A percentile compares a stretch with the other conserved stretches of the same genome.
phyloP scores from a whole-genome alignment of 2,329 filamentous ascomycete genomes.

The Clarireedia monteithiana region DNA sequence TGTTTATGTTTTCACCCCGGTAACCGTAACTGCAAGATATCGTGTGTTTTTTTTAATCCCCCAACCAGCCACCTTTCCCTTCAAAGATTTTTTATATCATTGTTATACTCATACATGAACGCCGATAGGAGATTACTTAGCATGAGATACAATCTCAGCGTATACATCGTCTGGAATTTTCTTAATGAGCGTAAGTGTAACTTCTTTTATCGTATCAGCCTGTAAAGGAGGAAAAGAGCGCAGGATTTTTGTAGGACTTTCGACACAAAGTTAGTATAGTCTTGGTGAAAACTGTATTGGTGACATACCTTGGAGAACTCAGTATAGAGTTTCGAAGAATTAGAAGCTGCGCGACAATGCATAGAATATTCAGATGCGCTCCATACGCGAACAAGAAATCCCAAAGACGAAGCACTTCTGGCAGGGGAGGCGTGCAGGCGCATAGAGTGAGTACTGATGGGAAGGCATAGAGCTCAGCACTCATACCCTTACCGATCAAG shows the following conservation, averaged over 20 bases:
- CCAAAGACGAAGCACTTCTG: slow-evolving; percentile 89
- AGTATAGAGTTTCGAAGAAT: slow-evolving; percentile 80
- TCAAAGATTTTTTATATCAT: not conserved
- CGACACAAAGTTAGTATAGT: not conserved
- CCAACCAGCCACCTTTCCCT: not conserved
- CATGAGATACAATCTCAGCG: slow-evolving; percentile 80
- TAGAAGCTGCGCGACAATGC: slow-evolving; percentile 91
- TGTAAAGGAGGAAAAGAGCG: slow-evolving; percentile 79
- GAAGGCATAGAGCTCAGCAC: slow-evolving; percentile 93
- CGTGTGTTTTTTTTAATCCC: not conserved
- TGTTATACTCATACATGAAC: not conserved
- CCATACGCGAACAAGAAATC: slow-evolving; percentile 97
- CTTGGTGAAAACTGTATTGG: not conserved
- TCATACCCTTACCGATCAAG: slow-evolving; percentile 76
- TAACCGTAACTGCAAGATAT: not conserved
- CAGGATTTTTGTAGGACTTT: slow-evolving; percentile 86
- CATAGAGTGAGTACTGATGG: slow-evolving; percentile 90
- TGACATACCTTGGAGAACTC: slow-evolving; percentile 67
- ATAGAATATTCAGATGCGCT: slow-evolving; percentile 87
- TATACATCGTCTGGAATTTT: slow-evolving; percentile 91
- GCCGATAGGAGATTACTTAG: slow-evolving; percentile 44
- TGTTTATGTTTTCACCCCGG: not conserved
- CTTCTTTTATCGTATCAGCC: slow-evolving; percentile 73
- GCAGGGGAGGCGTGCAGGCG: slow-evolving; percentile 89
- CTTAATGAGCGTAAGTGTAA: slow-evolving; percentile 78